Base-by-base conservation (phyloP, 306 rosid species). In the Rosa persica region DNA sequence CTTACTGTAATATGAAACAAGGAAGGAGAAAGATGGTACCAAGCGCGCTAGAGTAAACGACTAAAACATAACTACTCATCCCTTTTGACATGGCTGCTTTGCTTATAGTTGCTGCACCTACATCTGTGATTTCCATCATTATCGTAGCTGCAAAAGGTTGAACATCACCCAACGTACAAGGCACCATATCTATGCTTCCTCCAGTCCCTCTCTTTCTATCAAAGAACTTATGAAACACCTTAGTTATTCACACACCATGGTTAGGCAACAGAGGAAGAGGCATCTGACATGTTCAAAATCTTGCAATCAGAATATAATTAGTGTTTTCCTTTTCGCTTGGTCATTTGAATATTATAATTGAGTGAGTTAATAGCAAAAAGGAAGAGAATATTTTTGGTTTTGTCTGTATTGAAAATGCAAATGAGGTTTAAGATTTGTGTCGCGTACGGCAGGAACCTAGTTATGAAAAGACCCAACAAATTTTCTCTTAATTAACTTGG, bases 61-160 rank as follows among this genome's bases (percentile, higher is more conserved):
- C 54, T 12, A 74, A 40, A 39, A 74, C 54, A 7, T 57, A 38
- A 54, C 36, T 54, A 67, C 77, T 74, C 77, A 74, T 55, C 39
- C 54, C 77, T 57, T 48, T 74, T 0, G 68, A 74, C 77, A 57
- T 74, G 4, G 77, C 67, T 55, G 77, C 77, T 74, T 54, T 74
- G 68, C 40, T 74, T 38, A 74, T 15, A n/a, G 77, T 57, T 15
- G 38, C 5, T 57, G 42, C 5, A 16, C 54, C 78, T 38, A 62
- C 36, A 30, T 30, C 54, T 40, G 73, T 40, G 49, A 55, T 38
- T 54, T 79, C 58, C n/a, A 27, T 67, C 66, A 54, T 42, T 5
- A 79, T 54, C 78, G 73, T 73, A 19, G 67, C 78, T 8, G 38
- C 72, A 8, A 79, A 64, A 22, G 82, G 47, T 17, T 64, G 36